A percentile compares a stretch with the other conserved stretches of the same genome.
These are phyloP conservation scores for Lentithecium fluviatile DNA, from an alignment of 495 filamentous ascomycete genomes.

Conservation along the genomic window DNA sequence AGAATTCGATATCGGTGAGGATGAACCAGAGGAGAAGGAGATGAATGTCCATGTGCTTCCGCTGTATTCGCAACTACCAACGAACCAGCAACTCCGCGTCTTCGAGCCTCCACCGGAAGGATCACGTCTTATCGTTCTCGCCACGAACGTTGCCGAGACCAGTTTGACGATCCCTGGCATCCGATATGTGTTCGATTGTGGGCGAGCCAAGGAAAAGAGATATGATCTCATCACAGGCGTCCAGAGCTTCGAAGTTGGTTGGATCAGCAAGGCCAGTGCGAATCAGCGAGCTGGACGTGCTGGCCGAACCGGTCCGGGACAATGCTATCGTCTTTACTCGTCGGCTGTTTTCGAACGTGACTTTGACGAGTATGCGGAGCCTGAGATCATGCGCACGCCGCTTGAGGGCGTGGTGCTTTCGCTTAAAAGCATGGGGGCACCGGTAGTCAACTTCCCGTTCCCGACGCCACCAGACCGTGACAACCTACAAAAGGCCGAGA, in stretches of 20 bases:
- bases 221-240: constrained; percentile 84
- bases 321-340: constrained; percentile 92
- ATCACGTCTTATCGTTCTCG: constrained; percentile 82
- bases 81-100: constrained; percentile 88
- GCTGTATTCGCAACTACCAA: constrained; percentile 90
- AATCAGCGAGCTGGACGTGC: constrained; percentile 91
- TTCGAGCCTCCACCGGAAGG: constrained; percentile 85
- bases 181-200: constrained; percentile 93
- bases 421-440: constrained; percentile 91
- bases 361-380: constrained; percentile 80
- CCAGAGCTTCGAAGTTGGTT: constrained; percentile 90
- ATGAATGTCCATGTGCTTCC: constrained; percentile 79
- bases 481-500: constrained; percentile 81
- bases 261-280: constrained; percentile 97
- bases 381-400: constrained; percentile 88
- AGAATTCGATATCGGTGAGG: constrained; percentile 58
- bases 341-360: constrained; percentile 91
- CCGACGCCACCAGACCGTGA: constrained; percentile 83
- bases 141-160: constrained; percentile 97
- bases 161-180: constrained; percentile 95
- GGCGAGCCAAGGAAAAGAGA: constrained; percentile 84
- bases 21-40: constrained; percentile 47
- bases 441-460: constrained; percentile 95
- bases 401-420: constrained; percentile 91
- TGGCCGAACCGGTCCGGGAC: constrained; percentile 91